Conservation (phyloP, 106 monocot genomes). For the Phalaenopsis aphrodite region DNA sequence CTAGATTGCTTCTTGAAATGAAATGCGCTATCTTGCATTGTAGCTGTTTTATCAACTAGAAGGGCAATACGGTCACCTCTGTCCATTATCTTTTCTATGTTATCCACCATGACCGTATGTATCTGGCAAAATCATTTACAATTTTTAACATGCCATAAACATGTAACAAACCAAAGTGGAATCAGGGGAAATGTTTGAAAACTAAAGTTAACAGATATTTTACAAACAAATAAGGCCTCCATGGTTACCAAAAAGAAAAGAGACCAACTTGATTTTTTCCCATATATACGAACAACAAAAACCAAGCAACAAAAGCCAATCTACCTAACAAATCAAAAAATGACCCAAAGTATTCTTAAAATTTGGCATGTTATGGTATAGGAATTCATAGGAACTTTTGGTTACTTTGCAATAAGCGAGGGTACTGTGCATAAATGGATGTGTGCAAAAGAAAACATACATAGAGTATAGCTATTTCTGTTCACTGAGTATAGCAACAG, state of each 20-base stretch:
- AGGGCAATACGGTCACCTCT: constrained; percentile 93
- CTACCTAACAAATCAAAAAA: not conserved
- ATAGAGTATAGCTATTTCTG: not conserved
- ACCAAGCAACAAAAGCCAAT: not conserved
- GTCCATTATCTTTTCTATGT: constrained; percentile 90
- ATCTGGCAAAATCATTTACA: constrained; percentile 42
- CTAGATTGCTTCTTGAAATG: constrained; percentile 93
- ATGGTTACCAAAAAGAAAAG: not conserved
- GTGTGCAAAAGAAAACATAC: not conserved
- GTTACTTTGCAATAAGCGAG: not conserved
- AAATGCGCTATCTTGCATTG: constrained; percentile 91
- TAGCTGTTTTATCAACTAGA: constrained; percentile 93
- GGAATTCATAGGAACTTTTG: not conserved
- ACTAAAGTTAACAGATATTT: not conserved
- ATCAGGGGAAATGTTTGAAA: not conserved
- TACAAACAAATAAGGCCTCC: not conserved
- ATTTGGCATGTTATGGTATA: not conserved
- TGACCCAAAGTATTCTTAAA: not conserved
- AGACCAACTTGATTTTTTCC: not conserved
- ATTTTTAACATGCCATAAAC: not conserved
- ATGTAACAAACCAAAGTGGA: not conserved
- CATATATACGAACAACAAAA: not conserved
- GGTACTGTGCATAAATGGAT: not conserved
- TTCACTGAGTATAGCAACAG: not conserved
- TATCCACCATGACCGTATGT: constrained; percentile 94